Conservation (phyloP, 257 asterid genomes). For the Nyctanthes arbortristis region DNA sequence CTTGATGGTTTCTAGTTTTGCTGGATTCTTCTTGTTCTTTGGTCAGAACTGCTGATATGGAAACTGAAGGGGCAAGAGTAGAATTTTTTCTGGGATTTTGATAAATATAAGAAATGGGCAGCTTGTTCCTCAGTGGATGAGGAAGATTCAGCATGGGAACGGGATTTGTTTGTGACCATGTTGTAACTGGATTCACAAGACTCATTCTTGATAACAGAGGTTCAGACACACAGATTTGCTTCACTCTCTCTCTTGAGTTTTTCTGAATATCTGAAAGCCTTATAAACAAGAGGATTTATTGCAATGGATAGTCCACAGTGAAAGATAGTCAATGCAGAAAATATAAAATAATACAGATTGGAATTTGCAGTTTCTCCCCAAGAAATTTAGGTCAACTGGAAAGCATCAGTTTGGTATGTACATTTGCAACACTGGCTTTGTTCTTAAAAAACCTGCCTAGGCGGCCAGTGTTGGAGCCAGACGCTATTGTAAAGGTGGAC, state of each 20-base stretch:
- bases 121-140: conserved; percentile 6
- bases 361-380: too few relatives aligned
- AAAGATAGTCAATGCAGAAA: not conserved
- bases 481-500: too few relatives aligned
- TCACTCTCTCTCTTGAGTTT: not conserved
- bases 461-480: too few relatives aligned
- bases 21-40: conserved; percentile 7
- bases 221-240: not conserved
- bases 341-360: too few relatives aligned
- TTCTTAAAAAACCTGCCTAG: too few relatives aligned
- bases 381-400: too few relatives aligned
- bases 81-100: conserved; percentile 10
- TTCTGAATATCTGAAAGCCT: not conserved
- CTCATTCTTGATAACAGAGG: conserved; percentile 25
- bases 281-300: too few relatives aligned
- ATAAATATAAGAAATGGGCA: conserved; percentile 11
- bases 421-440: too few relatives aligned
- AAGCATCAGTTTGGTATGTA: too few relatives aligned
- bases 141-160: too few relatives aligned
- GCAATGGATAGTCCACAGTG: not conserved
- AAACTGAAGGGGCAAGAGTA: not conserved
- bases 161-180: conserved; percentile 30
- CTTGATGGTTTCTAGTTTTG: not conserved
- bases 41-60: conserved; percentile 31
- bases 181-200: conserved; percentile 29